Percentiles rank a stretch among this genome's conserved stretches.
Evolutionary conservation across 495 filamentous ascomycete genomes (phyloP).

Genomic region (Hypoxylon intermedium): DNA sequence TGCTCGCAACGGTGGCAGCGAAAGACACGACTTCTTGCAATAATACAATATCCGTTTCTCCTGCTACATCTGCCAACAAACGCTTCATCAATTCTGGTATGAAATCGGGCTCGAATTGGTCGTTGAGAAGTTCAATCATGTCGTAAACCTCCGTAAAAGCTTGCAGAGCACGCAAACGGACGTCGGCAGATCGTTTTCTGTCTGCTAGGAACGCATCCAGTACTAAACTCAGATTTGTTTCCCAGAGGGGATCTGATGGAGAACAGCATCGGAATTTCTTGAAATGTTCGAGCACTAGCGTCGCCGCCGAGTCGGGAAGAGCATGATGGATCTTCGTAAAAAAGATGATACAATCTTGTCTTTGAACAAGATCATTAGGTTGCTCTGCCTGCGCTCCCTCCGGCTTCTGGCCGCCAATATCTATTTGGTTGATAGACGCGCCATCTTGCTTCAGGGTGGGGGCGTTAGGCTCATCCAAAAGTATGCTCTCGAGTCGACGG

Average conservation of each 20-base stretch:
- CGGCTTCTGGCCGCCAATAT: slow-evolving; percentile 6
- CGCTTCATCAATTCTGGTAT: slow-evolving; percentile 52
- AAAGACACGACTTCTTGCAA: slow-evolving; percentile 60
- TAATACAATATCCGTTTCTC: slow-evolving; percentile 61
- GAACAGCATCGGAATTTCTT: slow-evolving; percentile 69
- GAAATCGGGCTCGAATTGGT: slow-evolving; percentile 56
- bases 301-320: slow-evolving; percentile 65
- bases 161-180: slow-evolving; percentile 72
- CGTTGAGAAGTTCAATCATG: slow-evolving; percentile 61
- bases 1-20: slow-evolving; percentile 56
- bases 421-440: slow-evolving; percentile 1
- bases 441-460: slow-evolving; percentile 58
- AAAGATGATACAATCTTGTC: slow-evolving; percentile 71
- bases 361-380: slow-evolving; percentile 58
- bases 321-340: slow-evolving; percentile 66
- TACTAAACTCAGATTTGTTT: slow-evolving; percentile 65
- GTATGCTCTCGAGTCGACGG: slow-evolving; percentile 52
- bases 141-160: slow-evolving; percentile 72
- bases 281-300: slow-evolving; percentile 65
- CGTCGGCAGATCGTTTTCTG: slow-evolving; percentile 65
- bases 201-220: slow-evolving; percentile 72
- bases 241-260: slow-evolving; percentile 73
- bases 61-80: slow-evolving; percentile 57
- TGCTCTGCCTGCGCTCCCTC: slow-evolving; percentile 31
- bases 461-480: slow-evolving; percentile 36